Conservation (phyloP, 192 early-diverging fungal species). For the Glomus cerebriforme region DNA sequence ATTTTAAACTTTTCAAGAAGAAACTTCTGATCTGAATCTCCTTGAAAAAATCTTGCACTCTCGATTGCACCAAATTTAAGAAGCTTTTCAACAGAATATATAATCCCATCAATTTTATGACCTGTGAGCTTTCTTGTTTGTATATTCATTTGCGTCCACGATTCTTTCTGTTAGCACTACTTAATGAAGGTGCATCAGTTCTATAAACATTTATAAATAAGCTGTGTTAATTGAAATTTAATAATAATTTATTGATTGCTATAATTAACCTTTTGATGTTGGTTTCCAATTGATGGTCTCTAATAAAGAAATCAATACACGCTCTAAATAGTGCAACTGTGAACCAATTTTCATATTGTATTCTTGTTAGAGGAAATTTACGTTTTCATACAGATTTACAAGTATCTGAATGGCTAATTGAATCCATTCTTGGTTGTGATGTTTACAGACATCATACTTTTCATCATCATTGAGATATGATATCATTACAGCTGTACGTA, state of each 20-base stretch:
- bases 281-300: slow-evolving; percentile 10
- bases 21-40: too few species aligned
- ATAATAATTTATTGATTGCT: background rate
- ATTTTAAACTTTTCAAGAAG: too few species aligned
- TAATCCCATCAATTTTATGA: too few species aligned
- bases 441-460: slow-evolving; percentile 14
- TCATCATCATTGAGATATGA: slow-evolving; percentile 24
- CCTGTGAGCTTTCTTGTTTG: too few species aligned
- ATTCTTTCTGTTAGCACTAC: slow-evolving; percentile 22
- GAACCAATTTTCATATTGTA: too few species aligned
- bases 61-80: background rate
- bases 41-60: background rate
- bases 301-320: slow-evolving; percentile 22
- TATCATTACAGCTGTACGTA: slow-evolving; percentile 12
- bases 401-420: background rate
- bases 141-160: too few species aligned
- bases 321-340: too few species aligned
- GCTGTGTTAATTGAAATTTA: too few species aligned
- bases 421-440: too few species aligned
- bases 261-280: slow-evolving; percentile 29
- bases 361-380: background rate
- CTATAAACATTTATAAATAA: slow-evolving; percentile 13
- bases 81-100: too few species aligned
- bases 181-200: slow-evolving; percentile 16
- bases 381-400: background rate